Base-by-base conservation (phyloP, 768 basidiomycete genomes). In the Macrolepiota dolichaula region DNA sequence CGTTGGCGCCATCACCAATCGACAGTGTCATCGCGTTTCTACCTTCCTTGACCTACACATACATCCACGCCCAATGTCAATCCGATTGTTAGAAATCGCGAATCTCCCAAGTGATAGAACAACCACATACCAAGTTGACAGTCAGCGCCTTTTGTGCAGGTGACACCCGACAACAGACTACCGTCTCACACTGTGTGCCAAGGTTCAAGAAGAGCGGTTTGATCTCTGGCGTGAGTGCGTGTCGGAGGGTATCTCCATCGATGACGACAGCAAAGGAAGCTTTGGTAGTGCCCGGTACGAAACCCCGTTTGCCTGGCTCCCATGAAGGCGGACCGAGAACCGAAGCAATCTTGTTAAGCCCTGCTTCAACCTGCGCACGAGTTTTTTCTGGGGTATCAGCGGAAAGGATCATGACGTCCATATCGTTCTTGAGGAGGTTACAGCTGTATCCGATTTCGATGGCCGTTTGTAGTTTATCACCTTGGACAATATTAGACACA, bases 361-460 rank as follows among this genome's bases (percentile, higher is more conserved):
- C 95, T 0, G 88, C 93, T 72, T 98, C 95, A 59, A 98, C 90
- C 73, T 97, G 92, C 1, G 86, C 74, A 12, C 91, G 87, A 1
- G 96, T 83, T 19, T 86, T 84, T 57, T 91, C 89, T 19, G 81
- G 75, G 0, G 85, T 82, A 57, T 92, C 91, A 1, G 96, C 91
- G 0, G 96, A 96, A 24, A 98, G 77, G 69, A 98, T 98, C 94
- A 98, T 97, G 61, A 98, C 76, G 61, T 98, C 96, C 95, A 96
- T 98, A 62, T 91, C 87, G 69, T 80, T 87, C 76, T 96, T 96
- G 62, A 98, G 84, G 17, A 98, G 78, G 71, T 98, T 98, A 76
- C 96, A 97, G 67, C 88, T 91, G 81, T 92, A 98, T 11, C 92
- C 96, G 64, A 99, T 98, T 72, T 98, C 96, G 69, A 99, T 98